Percentiles rank a stretch among this genome's conserved stretches.
Conservation (phyloP, 768 basidiomycete species). For the Trametes cinnabarina region DNA sequence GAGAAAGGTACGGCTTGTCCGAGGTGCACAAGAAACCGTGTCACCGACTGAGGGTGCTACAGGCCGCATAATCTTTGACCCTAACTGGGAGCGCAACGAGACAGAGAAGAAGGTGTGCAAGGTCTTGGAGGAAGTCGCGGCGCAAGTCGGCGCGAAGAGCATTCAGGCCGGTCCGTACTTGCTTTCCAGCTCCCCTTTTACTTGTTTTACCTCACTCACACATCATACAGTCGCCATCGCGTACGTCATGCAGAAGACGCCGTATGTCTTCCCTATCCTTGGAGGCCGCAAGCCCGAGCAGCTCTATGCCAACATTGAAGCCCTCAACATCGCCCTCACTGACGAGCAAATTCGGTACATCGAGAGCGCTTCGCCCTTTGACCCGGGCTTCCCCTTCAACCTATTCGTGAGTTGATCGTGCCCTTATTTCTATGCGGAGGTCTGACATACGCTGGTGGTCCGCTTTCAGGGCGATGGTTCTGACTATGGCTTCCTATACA, state of each 20-base stretch:
- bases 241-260: conserved; percentile 53
- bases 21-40: conserved; percentile 4
- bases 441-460: background rate
- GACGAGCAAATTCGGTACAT: conserved; percentile 45
- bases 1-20: conserved; percentile 30
- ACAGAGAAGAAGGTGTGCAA: conserved; percentile 41
- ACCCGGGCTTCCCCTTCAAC: conserved; percentile 44
- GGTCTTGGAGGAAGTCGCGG: conserved; percentile 50
- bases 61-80: conserved; percentile 33
- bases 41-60: background rate
- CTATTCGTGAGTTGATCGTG: conserved; percentile 30
- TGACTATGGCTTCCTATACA: conserved; percentile 1
- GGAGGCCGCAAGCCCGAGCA: conserved; percentile 55
- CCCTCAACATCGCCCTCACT: conserved; percentile 45
- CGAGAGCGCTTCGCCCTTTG: conserved; percentile 43
- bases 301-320: conserved; percentile 48
- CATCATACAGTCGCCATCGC: conserved; percentile 46
- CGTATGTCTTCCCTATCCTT: conserved; percentile 51
- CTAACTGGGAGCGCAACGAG: conserved; percentile 47
- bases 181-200: background rate
- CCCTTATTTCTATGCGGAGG: too few species aligned
- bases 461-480: conserved; percentile 8
- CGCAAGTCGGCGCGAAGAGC: conserved; percentile 45
- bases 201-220: too few species aligned
- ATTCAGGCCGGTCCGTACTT: conserved; percentile 44